These are phyloP conservation scores for Arabidopsis lyrata DNA, from an alignment of 441 rosid species.

Conservation along the genomic window DNA sequence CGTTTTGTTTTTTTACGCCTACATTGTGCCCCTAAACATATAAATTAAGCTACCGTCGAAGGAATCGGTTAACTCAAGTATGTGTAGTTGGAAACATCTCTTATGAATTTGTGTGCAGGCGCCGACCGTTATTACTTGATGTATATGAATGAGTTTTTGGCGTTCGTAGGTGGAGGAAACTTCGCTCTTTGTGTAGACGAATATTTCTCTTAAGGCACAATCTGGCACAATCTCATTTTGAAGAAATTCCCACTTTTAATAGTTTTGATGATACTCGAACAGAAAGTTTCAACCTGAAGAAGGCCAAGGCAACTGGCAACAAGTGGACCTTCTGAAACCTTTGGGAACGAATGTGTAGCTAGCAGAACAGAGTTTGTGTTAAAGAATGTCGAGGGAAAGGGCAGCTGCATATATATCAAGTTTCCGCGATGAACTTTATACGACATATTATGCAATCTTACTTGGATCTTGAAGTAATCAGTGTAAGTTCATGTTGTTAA, in stretches of 20 bases:
- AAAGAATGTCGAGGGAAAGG: conserved; percentile 93
- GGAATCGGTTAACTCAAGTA: too few relatives aligned
- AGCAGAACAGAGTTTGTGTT: conserved; percentile 70
- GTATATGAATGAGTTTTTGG: conserved; percentile 74
- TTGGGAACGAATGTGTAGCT: conserved; percentile 85
- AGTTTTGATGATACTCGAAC: conserved; percentile 24
- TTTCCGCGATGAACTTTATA: not conserved
- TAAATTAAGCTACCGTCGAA: too few relatives aligned
- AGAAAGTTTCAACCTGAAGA: conserved; percentile 34
- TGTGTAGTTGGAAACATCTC: too few relatives aligned
- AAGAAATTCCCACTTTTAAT: not conserved
- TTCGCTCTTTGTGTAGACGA: conserved; percentile 83
- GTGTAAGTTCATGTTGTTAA: conserved; percentile 1
- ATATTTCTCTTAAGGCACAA: conserved; percentile 72
- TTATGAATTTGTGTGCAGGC: too few relatives aligned
- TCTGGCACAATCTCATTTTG: not conserved
- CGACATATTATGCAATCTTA: conserved; percentile 18
- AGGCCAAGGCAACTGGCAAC: conserved; percentile 73
- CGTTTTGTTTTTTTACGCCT: too few relatives aligned
- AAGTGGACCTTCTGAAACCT: conserved; percentile 87
- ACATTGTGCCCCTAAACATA: too few relatives aligned
- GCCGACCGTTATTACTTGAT: too few relatives aligned
- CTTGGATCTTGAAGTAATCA: conserved; percentile 1
- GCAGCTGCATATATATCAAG: conserved; percentile 4
- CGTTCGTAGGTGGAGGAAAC: conserved; percentile 88